phyloP scores from a whole-genome alignment of 352 stramenopile genomes.

The Phytophthora megakarya region DNA sequence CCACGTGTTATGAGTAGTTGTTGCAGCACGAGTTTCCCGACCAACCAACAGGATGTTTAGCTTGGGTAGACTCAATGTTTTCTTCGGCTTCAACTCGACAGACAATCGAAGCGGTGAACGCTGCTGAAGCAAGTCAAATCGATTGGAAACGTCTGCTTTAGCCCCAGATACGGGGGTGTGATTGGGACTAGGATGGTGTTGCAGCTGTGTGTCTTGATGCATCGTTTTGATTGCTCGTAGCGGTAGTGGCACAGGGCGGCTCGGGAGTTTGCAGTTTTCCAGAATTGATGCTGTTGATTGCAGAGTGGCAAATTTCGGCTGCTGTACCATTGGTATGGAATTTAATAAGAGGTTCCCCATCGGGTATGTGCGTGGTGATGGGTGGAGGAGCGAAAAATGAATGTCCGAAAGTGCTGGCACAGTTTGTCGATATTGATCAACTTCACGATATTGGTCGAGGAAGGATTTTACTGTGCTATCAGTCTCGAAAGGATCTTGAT shows the following conservation, averaged over 20 bases:
- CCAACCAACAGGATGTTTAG: constrained; percentile 59
- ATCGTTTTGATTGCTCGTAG: background rate
- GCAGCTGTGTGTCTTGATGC: constrained; percentile 2
- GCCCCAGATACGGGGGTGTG: background rate
- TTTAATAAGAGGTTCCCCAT: constrained; percentile 1
- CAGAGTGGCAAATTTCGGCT: constrained; percentile 22
- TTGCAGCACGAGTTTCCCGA: constrained; percentile 42
- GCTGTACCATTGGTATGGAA: background rate
- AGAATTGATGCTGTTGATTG: constrained; percentile 22
- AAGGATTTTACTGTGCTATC: constrained; percentile 40
- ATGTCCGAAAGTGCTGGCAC: constrained; percentile 9
- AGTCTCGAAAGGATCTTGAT: constrained; percentile 22
- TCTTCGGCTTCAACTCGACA: constrained; percentile 9
- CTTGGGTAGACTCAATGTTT: constrained; percentile 27
- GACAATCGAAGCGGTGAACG: constrained; percentile 16
- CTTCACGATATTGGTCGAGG: constrained; percentile 53
- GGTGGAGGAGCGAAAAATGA: constrained; percentile 21
- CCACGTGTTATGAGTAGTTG: constrained; percentile 28
- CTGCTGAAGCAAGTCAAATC: constrained; percentile 5
- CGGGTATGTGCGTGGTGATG: background rate
- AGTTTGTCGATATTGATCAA: constrained; percentile 24
- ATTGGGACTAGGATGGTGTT: constrained; percentile 9
- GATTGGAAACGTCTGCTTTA: background rate
- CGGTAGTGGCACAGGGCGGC: background rate
- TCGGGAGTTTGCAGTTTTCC: background rate